phyloP scores from a whole-genome alignment of 306 rosid genomes.

The Canavalia ensiformis region DNA sequence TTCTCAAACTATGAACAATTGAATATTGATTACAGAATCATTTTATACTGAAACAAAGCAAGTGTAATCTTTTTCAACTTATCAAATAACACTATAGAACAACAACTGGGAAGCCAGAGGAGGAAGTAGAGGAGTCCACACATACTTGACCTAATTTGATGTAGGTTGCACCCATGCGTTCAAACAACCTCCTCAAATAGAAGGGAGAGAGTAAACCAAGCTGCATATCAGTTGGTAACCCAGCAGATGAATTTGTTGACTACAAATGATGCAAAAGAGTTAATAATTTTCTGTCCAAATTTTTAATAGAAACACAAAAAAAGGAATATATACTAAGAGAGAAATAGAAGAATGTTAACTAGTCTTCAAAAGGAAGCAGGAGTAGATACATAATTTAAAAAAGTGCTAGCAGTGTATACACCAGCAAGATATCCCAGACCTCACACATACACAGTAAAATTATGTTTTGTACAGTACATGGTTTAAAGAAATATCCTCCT shows the following conservation, averaged over 20 bases:
- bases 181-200: conserved; percentile 87
- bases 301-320: neutral
- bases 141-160: conserved; percentile 94
- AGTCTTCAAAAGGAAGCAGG: neutral
- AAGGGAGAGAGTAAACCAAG: conserved; percentile 83
- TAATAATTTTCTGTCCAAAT: conserved; percentile 27
- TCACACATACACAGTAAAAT: conserved; percentile 18
- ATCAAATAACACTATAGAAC: neutral
- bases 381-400: neutral
- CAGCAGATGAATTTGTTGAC: conserved; percentile 76
- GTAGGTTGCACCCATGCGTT: conserved; percentile 97
- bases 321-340: neutral
- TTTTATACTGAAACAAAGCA: neutral
- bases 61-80: neutral
- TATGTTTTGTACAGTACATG: conserved; percentile 7
- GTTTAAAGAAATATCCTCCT: neutral
- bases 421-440: conserved; percentile 22
- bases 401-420: neutral
- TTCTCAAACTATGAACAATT: conserved; percentile 12
- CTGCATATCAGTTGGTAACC: conserved; percentile 76
- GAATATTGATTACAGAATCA: conserved; percentile 29
- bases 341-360: conserved; percentile 1
- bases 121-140: conserved; percentile 16
- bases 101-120: conserved; percentile 15
- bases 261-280: conserved; percentile 52